phyloP scores from a whole-genome alignment of 768 basidiomycete species.

The Daedalea quercina region DNA sequence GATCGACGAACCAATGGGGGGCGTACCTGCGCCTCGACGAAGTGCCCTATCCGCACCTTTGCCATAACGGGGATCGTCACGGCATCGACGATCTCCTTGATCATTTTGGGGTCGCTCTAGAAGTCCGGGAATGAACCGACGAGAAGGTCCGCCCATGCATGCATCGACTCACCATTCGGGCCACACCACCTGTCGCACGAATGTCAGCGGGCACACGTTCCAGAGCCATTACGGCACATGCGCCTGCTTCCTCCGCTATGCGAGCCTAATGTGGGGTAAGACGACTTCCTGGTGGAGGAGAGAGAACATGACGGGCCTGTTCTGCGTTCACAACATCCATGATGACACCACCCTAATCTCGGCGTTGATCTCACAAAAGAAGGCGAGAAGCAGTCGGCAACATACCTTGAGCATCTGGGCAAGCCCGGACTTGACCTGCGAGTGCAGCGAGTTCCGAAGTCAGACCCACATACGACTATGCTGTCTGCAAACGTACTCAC shows the following conservation, averaged over 20 bases:
- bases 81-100: conserved; percentile 91
- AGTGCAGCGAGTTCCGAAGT: not conserved
- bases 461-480: not conserved
- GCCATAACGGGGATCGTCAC: conserved; percentile 98
- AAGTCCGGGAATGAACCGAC: not conserved
- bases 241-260: conserved; percentile 96
- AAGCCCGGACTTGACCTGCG: conserved; percentile 89
- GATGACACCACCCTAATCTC: conserved; percentile 70
- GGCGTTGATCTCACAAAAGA: not conserved
- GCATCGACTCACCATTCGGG: conserved; percentile 70
- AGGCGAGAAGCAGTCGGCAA: conserved; percentile 7
- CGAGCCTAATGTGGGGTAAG: conserved; percentile 52
- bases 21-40: conserved; percentile 88
- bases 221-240: conserved; percentile 96
- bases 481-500: conserved; percentile 29
- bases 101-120: conserved; percentile 91
- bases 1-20: not conserved
- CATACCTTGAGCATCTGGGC: conserved; percentile 93
- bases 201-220: conserved; percentile 96
- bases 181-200: conserved; percentile 85
- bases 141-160: not conserved
- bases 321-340: conserved; percentile 93
- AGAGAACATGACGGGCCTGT: conserved; percentile 30
- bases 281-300: conserved; percentile 7
- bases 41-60: conserved; percentile 94